Evolutionary conservation across 768 basidiomycete genomes (phyloP).

Genomic region (Thelephora aurantiotincta): DNA sequence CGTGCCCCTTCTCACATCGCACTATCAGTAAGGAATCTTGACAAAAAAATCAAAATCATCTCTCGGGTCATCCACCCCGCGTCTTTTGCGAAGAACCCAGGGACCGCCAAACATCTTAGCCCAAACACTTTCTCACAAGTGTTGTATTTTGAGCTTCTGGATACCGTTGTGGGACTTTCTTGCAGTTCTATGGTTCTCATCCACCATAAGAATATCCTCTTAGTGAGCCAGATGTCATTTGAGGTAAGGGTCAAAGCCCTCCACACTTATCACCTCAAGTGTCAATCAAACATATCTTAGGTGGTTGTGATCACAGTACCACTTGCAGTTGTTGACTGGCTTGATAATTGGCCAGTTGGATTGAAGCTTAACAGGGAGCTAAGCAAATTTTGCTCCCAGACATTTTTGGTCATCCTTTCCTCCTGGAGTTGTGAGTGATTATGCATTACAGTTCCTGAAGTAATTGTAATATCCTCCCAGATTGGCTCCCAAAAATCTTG

Average conservation of each 20-base stretch:
- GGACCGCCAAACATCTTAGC: neutral
- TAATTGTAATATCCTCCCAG: conserved; percentile 45
- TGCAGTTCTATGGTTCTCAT: too few relatives aligned
- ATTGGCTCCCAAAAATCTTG: conserved; percentile 47
- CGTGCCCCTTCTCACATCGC: neutral
- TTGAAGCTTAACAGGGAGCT: conserved; percentile 93
- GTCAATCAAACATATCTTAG: too few relatives aligned
- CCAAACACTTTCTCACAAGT: too few relatives aligned
- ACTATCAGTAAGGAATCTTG: neutral
- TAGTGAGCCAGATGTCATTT: too few relatives aligned
- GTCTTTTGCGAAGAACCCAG: neutral
- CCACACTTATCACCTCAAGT: too few relatives aligned
- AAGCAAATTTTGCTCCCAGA: conserved; percentile 69
- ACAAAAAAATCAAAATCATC: neutral
- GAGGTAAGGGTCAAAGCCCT: too few relatives aligned
- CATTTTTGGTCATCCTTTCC: conserved; percentile 48
- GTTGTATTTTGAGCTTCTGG: too few relatives aligned
- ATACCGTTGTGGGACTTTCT: too few relatives aligned
- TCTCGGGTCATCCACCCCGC: neutral
- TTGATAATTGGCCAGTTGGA: conserved; percentile 93
- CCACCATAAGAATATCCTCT: too few relatives aligned
- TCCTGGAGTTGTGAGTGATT: conserved; percentile 56
- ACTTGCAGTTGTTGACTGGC: conserved; percentile 30
- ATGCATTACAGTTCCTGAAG: conserved; percentile 3
- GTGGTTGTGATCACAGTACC: too few relatives aligned